These are phyloP conservation scores for Phycomyces blakesleeanus DNA, from an alignment of 192 early-diverging fungal genomes.

Conservation along the genomic window DNA sequence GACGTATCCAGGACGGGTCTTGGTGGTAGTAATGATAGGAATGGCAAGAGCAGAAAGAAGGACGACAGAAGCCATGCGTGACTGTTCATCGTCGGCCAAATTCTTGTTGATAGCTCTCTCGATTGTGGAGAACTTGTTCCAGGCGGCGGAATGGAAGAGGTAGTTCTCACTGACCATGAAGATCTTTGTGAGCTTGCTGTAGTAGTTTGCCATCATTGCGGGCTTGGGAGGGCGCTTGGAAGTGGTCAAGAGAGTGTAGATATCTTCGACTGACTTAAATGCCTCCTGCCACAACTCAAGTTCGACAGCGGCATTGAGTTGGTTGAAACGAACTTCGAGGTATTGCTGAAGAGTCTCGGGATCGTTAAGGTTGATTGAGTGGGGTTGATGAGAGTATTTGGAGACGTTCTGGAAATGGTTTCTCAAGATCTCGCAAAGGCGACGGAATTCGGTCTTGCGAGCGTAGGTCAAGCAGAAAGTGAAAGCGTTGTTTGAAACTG, in stretches of 20 bases:
- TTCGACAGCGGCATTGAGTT: slow-evolving; percentile 92
- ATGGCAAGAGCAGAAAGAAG: slow-evolving; percentile 93
- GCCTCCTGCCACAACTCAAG: slow-evolving; percentile 99
- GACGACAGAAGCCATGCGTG: slow-evolving; percentile 86
- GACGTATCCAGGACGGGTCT: slow-evolving; percentile 64
- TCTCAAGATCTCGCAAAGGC: slow-evolving; percentile 95
- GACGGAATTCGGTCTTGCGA: slow-evolving; percentile 98
- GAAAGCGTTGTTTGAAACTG: slow-evolving; percentile 87
- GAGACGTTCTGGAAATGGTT: slow-evolving; percentile 87
- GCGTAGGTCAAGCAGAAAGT: slow-evolving; percentile 92
- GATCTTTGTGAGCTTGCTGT: slow-evolving; percentile 95
- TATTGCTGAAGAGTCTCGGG: slow-evolving; percentile 96
- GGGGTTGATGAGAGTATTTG: slow-evolving; percentile 89
- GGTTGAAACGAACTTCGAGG: slow-evolving; percentile 92
- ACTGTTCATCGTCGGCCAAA: slow-evolving; percentile 82
- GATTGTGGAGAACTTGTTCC: slow-evolving; percentile 85
- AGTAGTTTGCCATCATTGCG: slow-evolving; percentile 96
- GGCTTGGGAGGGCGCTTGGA: slow-evolving; percentile 91
- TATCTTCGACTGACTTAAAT: slow-evolving; percentile 96
- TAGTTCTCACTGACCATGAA: slow-evolving; percentile 97
- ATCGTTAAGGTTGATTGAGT: slow-evolving; percentile 92
- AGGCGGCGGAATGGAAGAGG: slow-evolving; percentile 96
- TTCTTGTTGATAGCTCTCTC: slow-evolving; percentile 75
- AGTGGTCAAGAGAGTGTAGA: slow-evolving; percentile 87
- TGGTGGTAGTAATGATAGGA: slow-evolving; percentile 88